Evolutionary conservation across 202 grass and related monocot genomes (phyloP).

Genomic region (Zoysia matrella): DNA sequence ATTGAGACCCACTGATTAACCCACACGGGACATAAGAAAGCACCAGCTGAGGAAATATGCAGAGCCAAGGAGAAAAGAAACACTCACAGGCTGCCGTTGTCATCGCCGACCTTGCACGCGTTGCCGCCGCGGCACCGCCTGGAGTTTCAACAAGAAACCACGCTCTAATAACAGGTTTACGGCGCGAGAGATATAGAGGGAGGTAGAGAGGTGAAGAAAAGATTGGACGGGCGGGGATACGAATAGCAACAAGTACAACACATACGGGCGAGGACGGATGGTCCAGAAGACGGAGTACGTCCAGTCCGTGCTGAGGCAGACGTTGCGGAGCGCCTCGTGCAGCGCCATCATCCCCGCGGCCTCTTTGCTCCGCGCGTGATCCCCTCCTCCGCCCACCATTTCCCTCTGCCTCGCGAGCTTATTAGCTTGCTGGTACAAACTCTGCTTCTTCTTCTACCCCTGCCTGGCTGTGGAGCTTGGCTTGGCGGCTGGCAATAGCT

Average conservation of each 20-base stretch:
- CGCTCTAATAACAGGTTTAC: background rate
- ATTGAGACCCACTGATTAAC: background rate
- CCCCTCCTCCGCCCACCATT: slow-evolving; percentile 84
- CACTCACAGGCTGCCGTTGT: slow-evolving; percentile 96
- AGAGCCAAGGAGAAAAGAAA: no score
- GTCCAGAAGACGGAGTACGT: slow-evolving; percentile 99
- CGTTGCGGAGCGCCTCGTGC: no score
- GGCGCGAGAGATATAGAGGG: background rate
- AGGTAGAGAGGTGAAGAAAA: background rate
- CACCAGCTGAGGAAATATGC: background rate
- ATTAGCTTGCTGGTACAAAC: slow-evolving; percentile 26
- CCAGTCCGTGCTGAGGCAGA: slow-evolving; percentile 80
- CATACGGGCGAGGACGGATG: slow-evolving; percentile 95
- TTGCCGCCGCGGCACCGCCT: slow-evolving; percentile 96
- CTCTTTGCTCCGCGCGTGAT: slow-evolving; percentile 89
- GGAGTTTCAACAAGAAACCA: background rate
- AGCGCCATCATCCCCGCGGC: slow-evolving; percentile 74
- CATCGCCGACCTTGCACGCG: slow-evolving; percentile 97
- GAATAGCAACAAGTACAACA: background rate
- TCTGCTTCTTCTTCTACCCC: background rate
- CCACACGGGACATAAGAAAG: background rate
- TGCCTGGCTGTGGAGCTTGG: background rate
- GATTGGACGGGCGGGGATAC: background rate
- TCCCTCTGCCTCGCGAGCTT: background rate
- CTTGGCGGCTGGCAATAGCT: slow-evolving; percentile 24